These are phyloP conservation scores for Malus hybrid DNA, from an alignment of 331 rosid species.

Conservation along the genomic window DNA sequence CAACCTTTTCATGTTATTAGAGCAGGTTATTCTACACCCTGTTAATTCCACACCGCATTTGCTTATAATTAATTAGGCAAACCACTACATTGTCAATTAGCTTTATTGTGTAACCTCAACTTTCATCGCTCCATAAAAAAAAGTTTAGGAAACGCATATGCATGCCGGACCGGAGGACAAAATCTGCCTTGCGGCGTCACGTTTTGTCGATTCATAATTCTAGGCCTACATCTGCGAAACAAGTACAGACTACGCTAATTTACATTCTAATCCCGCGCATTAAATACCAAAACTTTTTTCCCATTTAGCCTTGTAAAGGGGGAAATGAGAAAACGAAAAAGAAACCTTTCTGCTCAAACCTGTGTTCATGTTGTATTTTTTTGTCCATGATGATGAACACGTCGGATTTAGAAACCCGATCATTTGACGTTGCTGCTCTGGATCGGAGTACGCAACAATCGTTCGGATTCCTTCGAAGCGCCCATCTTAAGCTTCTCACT, in stretches of 20 bases:
- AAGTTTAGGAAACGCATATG: no score
- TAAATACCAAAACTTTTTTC: not conserved
- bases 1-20: no score
- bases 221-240: not conserved
- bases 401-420: not conserved
- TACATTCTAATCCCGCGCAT: not conserved
- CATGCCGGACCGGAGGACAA: not conserved
- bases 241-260: not conserved
- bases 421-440: slow-evolving; percentile 45
- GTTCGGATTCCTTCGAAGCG: slow-evolving; percentile 30
- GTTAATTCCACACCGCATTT: no score
- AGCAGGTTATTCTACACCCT: no score
- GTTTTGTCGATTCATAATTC: not conserved
- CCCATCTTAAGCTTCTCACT: slow-evolving; percentile 41
- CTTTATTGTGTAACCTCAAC: no score
- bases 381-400: not conserved
- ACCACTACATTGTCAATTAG: no score
- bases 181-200: not conserved
- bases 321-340: not conserved
- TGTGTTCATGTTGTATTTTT: not conserved
- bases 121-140: not conserved
- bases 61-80: no score
- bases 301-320: not conserved
- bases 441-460: slow-evolving; percentile 30
- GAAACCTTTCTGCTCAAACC: not conserved